Base-by-base conservation (phyloP, 768 basidiomycete genomes). In the Pleurotus ostreatus region DNA sequence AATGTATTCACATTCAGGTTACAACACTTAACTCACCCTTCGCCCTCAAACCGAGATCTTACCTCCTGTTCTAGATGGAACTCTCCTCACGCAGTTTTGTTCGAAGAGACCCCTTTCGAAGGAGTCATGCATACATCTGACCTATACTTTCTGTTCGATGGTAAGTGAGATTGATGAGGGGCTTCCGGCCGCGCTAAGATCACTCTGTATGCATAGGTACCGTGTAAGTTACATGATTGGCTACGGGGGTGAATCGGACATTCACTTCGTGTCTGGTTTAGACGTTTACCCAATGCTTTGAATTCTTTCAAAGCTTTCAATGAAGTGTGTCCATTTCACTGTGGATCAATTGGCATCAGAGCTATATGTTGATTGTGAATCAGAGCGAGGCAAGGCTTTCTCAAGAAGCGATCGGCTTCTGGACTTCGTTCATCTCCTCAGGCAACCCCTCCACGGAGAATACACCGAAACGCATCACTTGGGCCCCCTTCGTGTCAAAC, bases 101-200 rank as follows among this genome's bases (percentile, higher is more conserved):
- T 64, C 55, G 66, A 72, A 37, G 62, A 61, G 9, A 66, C 57
- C 20, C 74, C 75, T 0, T 78, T 66, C 51, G 57, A 67, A 49
- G 77, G 76, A 7, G 73, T 72, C 1, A 73, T 71, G 66, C 76
- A 77, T 58, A 76, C 75, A 0, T 75, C 74, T 2, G 76, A 78
- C 61, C 56, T 78, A 4, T 77, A 74, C 51, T 77, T 67, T 53
- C 57, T 78, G 9, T 77, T 78, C 46, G 68, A 74, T 55, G 77
- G 76, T 71, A 59, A 59, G 68, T 47, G 20, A 38, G 15, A 43
- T n/a, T 2, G 20, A 13, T 26, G 8, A 26, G 2, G 41, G 54
- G 6, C 12, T n/a, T 43, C 41, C 9, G 1, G 5, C n/a, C 41
- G 43, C 8, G 37, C 39, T 11, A 20, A 6, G 5, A 34, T 16